Base-by-base conservation (phyloP, 768 basidiomycete species). In the Suillus cothurnatus region DNA sequence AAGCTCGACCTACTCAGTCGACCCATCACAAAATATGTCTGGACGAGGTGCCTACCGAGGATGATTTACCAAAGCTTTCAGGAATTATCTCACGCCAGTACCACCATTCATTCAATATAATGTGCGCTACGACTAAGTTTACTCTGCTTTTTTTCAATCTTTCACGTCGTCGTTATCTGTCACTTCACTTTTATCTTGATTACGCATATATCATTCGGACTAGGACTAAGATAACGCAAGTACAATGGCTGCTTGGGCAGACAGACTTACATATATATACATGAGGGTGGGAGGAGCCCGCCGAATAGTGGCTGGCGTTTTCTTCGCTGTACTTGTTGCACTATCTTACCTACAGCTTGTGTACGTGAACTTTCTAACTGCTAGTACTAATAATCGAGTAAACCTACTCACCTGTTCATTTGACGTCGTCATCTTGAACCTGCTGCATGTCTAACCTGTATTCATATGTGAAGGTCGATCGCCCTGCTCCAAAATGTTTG, bases 401-500 rank as follows among this genome's bases (percentile, higher is more conserved):
- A 36, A 57, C 19, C 34, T 59, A 34, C 55, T 53, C 23, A n/a
- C 26, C 31, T 59, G 58, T 61, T 62, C 9, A 34, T 36, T 61
- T 63, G 57, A 59, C 36, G 57, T n/a, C 53, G 23, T 26, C 57
- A 11, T 28, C 36, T 58, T 58, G 23, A 58, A 39, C 36, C 9
- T 26, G 57, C 19, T 12, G 31, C 23, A 69, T 73, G 76, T 71
- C 80, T 17, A 84, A 71, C 61, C 78, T 90, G 61, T 86, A 91
- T 71, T 73, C 82, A 9, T 90, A 88, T 70, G 74, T 90, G 11
- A 74, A 77, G 34, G 79, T 41, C 11, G 39, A 41, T 21, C 77
- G 76, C n/a, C 81, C 84, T 21, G 74, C 78, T 23, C 84, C 84
- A 19, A 75, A 79, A 43, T 76, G 85, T 2, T 64, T 87, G 7